phyloP scores from a whole-genome alignment of 345 rosid species.

The Gynandropsis gynandra region DNA sequence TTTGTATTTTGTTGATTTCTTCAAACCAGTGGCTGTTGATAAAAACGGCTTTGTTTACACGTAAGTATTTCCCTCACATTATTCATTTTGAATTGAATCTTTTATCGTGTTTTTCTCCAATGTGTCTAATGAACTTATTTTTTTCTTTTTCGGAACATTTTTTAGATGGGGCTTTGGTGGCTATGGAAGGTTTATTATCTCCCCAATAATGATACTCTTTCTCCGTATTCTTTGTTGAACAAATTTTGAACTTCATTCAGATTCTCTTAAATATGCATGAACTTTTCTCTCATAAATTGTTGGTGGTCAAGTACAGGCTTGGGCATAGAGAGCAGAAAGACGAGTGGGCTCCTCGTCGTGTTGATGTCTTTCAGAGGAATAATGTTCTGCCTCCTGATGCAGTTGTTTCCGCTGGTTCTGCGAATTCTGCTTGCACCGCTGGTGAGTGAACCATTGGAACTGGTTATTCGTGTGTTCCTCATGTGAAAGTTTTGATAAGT shows the following conservation, averaged over 20 bases:
- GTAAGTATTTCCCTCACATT: slow-evolving; percentile 39
- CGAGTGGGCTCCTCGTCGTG: slow-evolving; percentile 92
- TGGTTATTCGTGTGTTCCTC: slow-evolving; percentile 2
- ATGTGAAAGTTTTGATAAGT: background rate
- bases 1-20: slow-evolving; percentile 18
- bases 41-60: slow-evolving; percentile 89
- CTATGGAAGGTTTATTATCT: slow-evolving; percentile 72
- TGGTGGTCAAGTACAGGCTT: slow-evolving; percentile 46
- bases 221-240: too few species aligned
- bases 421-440: slow-evolving; percentile 92
- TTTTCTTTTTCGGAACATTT: slow-evolving; percentile 20
- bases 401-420: slow-evolving; percentile 73
- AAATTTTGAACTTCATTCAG: too few species aligned
- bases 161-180: slow-evolving; percentile 99
- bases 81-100: background rate
- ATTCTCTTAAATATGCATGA: too few species aligned
- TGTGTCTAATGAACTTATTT: background rate
- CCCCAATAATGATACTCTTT: background rate
- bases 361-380: slow-evolving; percentile 65
- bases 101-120: background rate
- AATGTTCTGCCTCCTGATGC: slow-evolving; percentile 77
- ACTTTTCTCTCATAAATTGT: slow-evolving; percentile 14
- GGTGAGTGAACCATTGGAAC: slow-evolving; percentile 33
- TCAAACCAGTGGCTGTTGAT: slow-evolving; percentile 74
- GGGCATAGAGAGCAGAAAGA: slow-evolving; percentile 99